phyloP scores from a whole-genome alignment of 2,329 filamentous ascomycete genomes.

The Aspergillus amoenus region DNA sequence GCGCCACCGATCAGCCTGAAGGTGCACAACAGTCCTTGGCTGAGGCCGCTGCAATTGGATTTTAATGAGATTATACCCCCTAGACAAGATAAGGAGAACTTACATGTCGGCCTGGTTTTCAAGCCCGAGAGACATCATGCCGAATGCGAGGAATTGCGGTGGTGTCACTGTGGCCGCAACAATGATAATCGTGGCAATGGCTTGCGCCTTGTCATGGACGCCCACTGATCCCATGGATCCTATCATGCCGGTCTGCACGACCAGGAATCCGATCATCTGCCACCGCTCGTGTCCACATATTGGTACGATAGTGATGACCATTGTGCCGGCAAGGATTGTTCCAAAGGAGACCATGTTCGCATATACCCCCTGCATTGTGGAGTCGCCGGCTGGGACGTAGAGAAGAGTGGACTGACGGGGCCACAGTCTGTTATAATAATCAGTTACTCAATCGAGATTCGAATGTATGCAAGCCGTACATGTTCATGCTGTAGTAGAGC shows the following conservation, averaged over 20 bases:
- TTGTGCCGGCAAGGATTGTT: neutral
- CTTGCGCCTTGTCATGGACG: neutral
- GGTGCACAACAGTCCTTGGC: neutral
- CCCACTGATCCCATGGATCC: neutral
- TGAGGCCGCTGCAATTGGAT: neutral
- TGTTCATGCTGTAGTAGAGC: slow-evolving; percentile 1
- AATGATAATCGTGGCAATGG: neutral
- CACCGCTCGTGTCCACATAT: neutral
- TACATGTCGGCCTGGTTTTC: neutral
- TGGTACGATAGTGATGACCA: neutral
- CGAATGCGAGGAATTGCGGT: neutral
- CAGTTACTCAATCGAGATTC: neutral
- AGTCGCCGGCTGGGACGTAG: neutral
- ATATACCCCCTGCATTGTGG: neutral
- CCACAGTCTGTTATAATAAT: neutral
- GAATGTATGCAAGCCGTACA: neutral
- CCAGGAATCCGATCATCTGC: neutral
- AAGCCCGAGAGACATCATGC: neutral
- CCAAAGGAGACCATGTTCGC: slow-evolving; percentile 1
- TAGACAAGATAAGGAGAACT: neutral
- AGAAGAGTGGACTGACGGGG: neutral
- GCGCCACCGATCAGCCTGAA: neutral
- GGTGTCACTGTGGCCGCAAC: neutral
- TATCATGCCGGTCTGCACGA: neutral
- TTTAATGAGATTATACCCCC: neutral